Conservation (phyloP, 2,329 filamentous ascomycete genomes). For the Aureobasidium zeae region DNA sequence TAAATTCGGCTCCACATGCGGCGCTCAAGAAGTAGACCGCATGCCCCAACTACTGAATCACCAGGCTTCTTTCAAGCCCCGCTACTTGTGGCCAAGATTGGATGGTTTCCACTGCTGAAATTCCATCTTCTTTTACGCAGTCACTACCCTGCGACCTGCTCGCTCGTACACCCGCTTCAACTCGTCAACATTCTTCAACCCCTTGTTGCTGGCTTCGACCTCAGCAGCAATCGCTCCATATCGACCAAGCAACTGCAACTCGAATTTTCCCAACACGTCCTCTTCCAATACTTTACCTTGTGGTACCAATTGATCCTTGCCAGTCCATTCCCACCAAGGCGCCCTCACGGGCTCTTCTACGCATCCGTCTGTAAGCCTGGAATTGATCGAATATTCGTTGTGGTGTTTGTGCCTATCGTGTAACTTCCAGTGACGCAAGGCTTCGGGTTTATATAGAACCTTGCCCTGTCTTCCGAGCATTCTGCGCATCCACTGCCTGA, state of each 20-base stretch:
- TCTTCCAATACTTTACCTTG: constrained; percentile 7
- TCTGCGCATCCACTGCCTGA: constrained; percentile 18
- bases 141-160: constrained; percentile 10
- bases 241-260: constrained; percentile 16
- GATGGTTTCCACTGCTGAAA: too few relatives aligned
- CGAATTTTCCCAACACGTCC: constrained; percentile 17
- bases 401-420: constrained; percentile 23
- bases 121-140: too few relatives aligned
- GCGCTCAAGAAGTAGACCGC: too few relatives aligned
- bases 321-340: constrained; percentile 16
- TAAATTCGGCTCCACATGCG: too few relatives aligned
- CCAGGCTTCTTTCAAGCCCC: too few relatives aligned
- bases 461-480: constrained; percentile 14
- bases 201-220: constrained; percentile 16
- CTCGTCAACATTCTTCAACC: constrained; percentile 11
- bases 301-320: constrained; percentile 5
- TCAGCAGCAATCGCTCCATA: constrained; percentile 15
- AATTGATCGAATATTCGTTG: constrained; percentile 16
- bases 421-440: constrained; percentile 26
- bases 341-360: neutral
- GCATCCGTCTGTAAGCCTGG: neutral
- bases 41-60: too few relatives aligned
- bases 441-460: constrained; percentile 17
- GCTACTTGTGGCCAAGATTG: too few relatives aligned
- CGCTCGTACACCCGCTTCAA: constrained; percentile 11